phyloP scores from a whole-genome alignment of 305 asterid species.

The Fraxinus paxiana region DNA sequence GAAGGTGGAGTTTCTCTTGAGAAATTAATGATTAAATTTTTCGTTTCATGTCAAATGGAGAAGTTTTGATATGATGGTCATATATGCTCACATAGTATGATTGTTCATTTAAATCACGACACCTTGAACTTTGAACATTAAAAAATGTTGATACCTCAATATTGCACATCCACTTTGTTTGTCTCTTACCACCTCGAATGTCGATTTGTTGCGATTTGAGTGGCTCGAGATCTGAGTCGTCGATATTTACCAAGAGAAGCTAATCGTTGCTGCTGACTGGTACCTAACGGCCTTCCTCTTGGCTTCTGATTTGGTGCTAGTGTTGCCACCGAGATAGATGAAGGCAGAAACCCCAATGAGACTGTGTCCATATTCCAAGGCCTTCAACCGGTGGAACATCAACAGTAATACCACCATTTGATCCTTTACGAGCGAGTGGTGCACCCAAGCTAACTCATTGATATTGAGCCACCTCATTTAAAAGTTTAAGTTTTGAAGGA shows the following conservation, averaged over 20 bases:
- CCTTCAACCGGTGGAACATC: neutral
- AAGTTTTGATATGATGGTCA: neutral
- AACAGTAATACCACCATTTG: neutral
- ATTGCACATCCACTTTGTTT: neutral
- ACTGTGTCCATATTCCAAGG: neutral
- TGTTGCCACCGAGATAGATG: neutral
- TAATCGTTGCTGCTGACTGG: neutral
- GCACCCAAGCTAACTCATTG: neutral
- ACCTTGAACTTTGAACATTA: neutral
- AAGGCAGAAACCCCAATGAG: neutral
- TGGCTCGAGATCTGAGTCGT: neutral
- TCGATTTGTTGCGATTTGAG: neutral
- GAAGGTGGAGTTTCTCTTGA: neutral
- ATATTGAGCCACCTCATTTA: neutral
- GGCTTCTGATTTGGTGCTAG: neutral
- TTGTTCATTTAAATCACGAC: neutral
- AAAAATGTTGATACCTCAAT: neutral
- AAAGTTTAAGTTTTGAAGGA: neutral
- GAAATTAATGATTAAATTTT: neutral
- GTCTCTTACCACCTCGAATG: neutral
- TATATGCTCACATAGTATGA: neutral
- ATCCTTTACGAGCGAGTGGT: neutral
- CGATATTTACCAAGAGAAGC: neutral
- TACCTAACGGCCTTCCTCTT: neutral
- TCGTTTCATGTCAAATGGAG: neutral